Evolutionary conservation across 176 grass and related monocot species (phyloP).

Genomic region (Thinopyrum elongatum): DNA sequence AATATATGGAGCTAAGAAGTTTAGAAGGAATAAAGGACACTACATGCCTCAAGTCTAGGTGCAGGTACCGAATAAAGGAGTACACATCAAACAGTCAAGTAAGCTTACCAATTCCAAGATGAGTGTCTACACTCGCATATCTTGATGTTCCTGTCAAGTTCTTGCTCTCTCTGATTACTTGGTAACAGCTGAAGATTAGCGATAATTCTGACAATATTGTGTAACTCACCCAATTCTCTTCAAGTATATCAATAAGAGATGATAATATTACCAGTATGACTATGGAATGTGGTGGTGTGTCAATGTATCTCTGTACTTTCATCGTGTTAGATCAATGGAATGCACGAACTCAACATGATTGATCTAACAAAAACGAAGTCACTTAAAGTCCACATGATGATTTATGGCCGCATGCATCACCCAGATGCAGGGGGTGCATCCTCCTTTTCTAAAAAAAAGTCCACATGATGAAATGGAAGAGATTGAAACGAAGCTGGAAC

Average conservation of each 20-base stretch:
- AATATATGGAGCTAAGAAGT: not conserved
- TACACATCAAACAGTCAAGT: not conserved
- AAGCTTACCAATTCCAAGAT: constrained; percentile 62
- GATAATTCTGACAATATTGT: not conserved
- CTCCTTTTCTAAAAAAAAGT: too few species aligned
- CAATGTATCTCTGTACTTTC: constrained; percentile 44
- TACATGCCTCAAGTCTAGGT: not conserved
- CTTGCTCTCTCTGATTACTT: constrained; percentile 45
- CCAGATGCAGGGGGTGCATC: too few species aligned
- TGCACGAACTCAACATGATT: constrained; percentile 8
- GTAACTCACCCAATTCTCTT: not conserved
- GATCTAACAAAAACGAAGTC: not conserved
- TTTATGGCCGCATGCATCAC: too few species aligned
- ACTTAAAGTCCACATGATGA: not conserved
- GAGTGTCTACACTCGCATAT: constrained; percentile 62
- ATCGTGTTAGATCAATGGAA: constrained; percentile 40
- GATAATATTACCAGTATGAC: constrained; percentile 28
- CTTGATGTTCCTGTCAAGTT: constrained; percentile 61
- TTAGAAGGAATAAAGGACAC: not conserved
- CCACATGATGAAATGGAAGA: not conserved
- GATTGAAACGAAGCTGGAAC: not conserved
- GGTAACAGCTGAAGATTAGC: not conserved
- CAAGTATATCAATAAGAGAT: not conserved
- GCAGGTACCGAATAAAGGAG: not conserved
- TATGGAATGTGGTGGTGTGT: constrained; percentile 65